phyloP scores from a whole-genome alignment of 208 protist species.

The Leishmania mexicana region DNA sequence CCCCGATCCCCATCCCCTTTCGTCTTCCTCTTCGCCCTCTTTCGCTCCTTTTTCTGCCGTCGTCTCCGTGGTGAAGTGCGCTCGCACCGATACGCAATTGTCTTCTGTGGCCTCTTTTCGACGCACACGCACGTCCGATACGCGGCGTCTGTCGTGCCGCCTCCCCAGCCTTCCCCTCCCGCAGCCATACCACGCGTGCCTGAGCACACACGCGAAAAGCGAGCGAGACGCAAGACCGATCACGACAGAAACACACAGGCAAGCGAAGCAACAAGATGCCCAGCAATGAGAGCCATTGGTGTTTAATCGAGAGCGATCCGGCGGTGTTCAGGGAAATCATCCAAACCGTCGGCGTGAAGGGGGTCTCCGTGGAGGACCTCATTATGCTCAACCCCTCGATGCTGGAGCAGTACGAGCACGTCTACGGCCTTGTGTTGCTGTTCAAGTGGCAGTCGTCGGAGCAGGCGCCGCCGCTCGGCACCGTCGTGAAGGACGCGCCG shows the following conservation, averaged over 20 bases:
- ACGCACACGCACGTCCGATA: not conserved
- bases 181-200: not conserved
- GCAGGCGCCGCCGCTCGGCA: conserved; percentile 30
- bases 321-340: conserved; percentile 98
- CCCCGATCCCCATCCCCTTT: not conserved
- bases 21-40: not conserved
- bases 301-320: conserved; percentile 97
- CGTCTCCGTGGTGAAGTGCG: too few species aligned
- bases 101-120: too few species aligned
- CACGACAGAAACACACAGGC: not conserved
- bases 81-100: too few species aligned
- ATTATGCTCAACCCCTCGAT: conserved; percentile 86
- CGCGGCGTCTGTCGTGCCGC: not conserved
- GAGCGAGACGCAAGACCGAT: not conserved
- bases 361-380: conserved; percentile 96
- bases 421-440: conserved; percentile 97
- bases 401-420: conserved; percentile 47
- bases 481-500: conserved; percentile 40
- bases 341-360: conserved; percentile 93
- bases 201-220: not conserved
- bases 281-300: conserved; percentile 78
- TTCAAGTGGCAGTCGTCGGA: conserved; percentile 93
- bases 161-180: not conserved
- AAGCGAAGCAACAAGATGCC: conserved; percentile 12
- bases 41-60: not conserved